These are phyloP conservation scores for Aspergillus ellipticus DNA, from an alignment of 495 filamentous ascomycete species.

Conservation along the genomic window DNA sequence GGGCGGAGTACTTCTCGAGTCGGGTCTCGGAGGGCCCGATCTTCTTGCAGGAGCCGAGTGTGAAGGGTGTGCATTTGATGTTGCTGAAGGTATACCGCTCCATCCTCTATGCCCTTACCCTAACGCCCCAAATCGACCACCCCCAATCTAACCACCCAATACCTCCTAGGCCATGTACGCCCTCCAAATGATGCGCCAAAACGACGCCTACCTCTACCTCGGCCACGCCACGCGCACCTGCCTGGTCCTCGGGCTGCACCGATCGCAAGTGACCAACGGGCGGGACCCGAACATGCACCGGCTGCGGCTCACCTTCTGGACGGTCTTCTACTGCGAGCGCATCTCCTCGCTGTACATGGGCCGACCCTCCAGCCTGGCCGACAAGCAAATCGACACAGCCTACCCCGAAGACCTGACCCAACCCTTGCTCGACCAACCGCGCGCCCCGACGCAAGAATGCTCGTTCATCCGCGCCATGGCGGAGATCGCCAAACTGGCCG, in stretches of 20 bases:
- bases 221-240: slow-evolving; percentile 12
- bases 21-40: slow-evolving; percentile 10
- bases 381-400: slow-evolving; percentile 11
- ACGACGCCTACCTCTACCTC: slow-evolving; percentile 14
- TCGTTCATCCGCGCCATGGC: slow-evolving; percentile 10
- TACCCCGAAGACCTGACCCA: slow-evolving; percentile 8
- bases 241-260: slow-evolving; percentile 11
- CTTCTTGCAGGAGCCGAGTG: slow-evolving; percentile 11
- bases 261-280: slow-evolving; percentile 10
- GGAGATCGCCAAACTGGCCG: slow-evolving; percentile 9
- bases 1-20: slow-evolving; percentile 13
- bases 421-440: slow-evolving; percentile 1
- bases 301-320: slow-evolving; percentile 14
- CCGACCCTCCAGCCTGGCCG: slow-evolving; percentile 8
- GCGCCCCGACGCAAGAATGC: slow-evolving; percentile 6
- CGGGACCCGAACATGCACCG: slow-evolving; percentile 11
- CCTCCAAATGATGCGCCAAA: slow-evolving; percentile 11
- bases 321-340: slow-evolving; percentile 9
- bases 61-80: slow-evolving; percentile 11
- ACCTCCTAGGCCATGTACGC: slow-evolving; percentile 12
- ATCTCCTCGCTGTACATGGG: slow-evolving; percentile 10
- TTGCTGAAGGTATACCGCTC: slow-evolving; percentile 8
- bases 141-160: neutral
- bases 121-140: no score
- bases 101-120: no score